Evolutionary conservation across 352 stramenopile species (phyloP), one percentile per base, ranked within the genome.

Genomic region (Globisporangium carolinianum): DNA sequence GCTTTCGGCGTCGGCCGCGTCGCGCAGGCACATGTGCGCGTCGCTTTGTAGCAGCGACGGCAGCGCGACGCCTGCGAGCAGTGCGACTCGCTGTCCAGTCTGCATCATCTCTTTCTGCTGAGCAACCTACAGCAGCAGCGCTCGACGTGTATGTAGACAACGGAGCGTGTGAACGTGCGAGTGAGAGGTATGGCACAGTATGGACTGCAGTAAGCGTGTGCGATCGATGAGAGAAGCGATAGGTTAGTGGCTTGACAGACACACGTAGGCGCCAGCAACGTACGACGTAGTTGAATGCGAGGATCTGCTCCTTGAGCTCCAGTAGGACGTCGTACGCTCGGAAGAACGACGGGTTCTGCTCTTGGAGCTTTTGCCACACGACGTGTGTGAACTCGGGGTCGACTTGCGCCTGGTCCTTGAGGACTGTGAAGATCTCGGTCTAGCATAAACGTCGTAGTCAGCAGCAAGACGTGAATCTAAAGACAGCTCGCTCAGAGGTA

Each of bases 201-300:
- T 32, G 24, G 24, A 32, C 24, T 32, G 24, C 24, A 32, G 24
- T 3, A 32, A 32, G 24, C 24, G 24, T 32, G 24, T 32, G 24
- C 24, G 24, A 32, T 32, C 24, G 24, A 32, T 32, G 24, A 32
- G 24, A 32, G 24, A 32, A 32, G 24, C 24, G 24, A 32, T 32
- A 3, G 24, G 24, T 3, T 32, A 32, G 24, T 11, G 17, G n/a
- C 14, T 38, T 9, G 17, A 51, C n/a, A 12, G 15, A 15, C 18
- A 32, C 47, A 11, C 51, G 24, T 32, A 32, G 24, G 24, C 24
- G 24, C 24, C 24, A 32, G 24, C 24, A 32, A 38, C 61, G 47
- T 75, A 97, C 88, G 37, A 97, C 68, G 61, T 96, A 97, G 69
- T 97, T 97, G 65, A 96, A 97, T 8, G 86, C 78, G 14, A 91